phyloP scores from a whole-genome alignment of 495 filamentous ascomycete genomes.

The Penicillium silybi region DNA sequence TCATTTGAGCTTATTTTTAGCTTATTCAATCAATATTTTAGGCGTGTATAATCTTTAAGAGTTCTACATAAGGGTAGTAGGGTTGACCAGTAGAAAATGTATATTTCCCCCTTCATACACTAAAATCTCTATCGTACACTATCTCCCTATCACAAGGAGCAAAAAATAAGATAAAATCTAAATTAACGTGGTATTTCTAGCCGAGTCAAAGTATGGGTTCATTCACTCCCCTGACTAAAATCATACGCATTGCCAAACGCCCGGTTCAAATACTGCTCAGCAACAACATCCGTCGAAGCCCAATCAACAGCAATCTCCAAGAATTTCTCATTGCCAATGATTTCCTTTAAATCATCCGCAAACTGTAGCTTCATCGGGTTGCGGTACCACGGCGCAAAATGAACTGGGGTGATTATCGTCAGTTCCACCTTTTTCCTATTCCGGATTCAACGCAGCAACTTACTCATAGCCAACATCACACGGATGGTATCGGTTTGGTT shows the following conservation, averaged over 20 bases:
- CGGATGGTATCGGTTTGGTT: constrained; percentile 45
- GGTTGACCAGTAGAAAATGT: too few species aligned
- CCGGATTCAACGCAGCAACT: constrained; percentile 19
- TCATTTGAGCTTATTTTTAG: too few species aligned
- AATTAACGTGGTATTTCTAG: too few species aligned
- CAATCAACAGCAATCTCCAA: constrained; percentile 45
- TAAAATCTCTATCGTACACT: too few species aligned
- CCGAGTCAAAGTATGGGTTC: too few species aligned
- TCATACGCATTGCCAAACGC: constrained; percentile 50
- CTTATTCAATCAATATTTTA: too few species aligned
- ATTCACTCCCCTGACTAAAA: constrained; percentile 45
- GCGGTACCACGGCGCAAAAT: constrained; percentile 45
- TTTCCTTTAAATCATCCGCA: constrained; percentile 36
- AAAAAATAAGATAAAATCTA: too few species aligned
- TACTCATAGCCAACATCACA: constrained; percentile 57
- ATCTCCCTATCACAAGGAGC: too few species aligned
- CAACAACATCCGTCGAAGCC: constrained; percentile 28
- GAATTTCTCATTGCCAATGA: constrained; percentile 28
- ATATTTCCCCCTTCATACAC: too few species aligned
- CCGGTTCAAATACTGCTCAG: constrained; percentile 38
- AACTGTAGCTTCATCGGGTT: constrained; percentile 51
- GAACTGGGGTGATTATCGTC: constrained; percentile 13
- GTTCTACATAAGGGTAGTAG: too few species aligned
- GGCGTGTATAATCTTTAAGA: too few species aligned
- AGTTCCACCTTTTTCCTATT: too few species aligned